Evolutionary conservation across 179 eudicot species (phyloP).

Genomic region (Pouteria campechiana): DNA sequence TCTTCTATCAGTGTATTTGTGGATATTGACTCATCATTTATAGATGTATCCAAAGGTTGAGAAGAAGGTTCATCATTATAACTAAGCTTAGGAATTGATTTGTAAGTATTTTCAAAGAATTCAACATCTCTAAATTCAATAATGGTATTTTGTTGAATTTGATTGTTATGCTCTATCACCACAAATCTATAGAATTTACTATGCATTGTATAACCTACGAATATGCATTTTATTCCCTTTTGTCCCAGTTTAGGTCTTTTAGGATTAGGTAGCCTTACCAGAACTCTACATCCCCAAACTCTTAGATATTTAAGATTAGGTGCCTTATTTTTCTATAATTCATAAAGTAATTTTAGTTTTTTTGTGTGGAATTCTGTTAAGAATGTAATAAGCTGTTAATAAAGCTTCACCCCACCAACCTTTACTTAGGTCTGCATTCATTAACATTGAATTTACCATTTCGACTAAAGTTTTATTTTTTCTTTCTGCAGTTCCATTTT

Average conservation of each 20-base stretch:
- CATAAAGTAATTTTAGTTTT: too few relatives aligned
- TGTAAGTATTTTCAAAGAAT: not conserved
- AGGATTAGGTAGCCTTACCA: not conserved
- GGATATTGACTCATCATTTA: not conserved
- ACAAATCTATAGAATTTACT: too few relatives aligned
- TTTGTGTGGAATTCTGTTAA: too few relatives aligned
- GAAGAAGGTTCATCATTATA: not conserved
- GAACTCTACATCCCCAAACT: too few relatives aligned
- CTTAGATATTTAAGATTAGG: too few relatives aligned
- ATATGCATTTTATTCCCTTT: not conserved
- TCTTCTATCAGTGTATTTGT: not conserved
- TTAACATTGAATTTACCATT: not conserved
- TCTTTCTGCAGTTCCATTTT: not conserved
- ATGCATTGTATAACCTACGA: too few relatives aligned
- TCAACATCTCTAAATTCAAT: conserved; percentile 1
- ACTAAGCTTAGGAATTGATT: too few relatives aligned
- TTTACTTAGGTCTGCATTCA: not conserved
- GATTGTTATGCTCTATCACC: too few relatives aligned
- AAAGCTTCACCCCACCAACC: not conserved
- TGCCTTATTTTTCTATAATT: too few relatives aligned
- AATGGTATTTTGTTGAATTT: too few relatives aligned
- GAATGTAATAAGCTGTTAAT: not conserved
- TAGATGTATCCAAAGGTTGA: not conserved
- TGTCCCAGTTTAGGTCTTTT: not conserved
- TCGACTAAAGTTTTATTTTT: not conserved